Base-by-base conservation (phyloP, 2,329 filamentous ascomycete species). In the Xylariaceae sp. region DNA sequence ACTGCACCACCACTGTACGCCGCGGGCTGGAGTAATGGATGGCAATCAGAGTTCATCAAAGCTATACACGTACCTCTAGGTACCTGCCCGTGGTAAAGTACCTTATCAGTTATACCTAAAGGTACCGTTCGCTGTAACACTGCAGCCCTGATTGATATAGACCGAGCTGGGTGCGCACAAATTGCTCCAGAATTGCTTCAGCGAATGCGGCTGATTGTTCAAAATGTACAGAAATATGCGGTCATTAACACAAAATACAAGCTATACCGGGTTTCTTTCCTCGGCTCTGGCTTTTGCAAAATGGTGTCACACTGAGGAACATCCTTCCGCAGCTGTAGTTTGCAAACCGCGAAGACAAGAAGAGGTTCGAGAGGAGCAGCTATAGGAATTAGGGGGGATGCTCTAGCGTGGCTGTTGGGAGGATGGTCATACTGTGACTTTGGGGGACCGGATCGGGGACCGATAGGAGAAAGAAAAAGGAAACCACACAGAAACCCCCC, bases 401-500 rank as follows among this genome's bases (percentile, higher is more conserved):
- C n/a, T n/a, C n/a, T n/a, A n/a, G n/a, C n/a, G n/a, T n/a, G n/a
- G n/a, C n/a, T n/a, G n/a, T n/a, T n/a, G n/a, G n/a, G n/a, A n/a
- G n/a, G n/a, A n/a, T n/a, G 33, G 33, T 36, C 33, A n/a, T 39
- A 9, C 37, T 33, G 29, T 28, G 29, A 28, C 29, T 31, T 19
- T n/a, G 40, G 36, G 12, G 17, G 12, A 28, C 26, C 16, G 40
- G 46, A n/a, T 26, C 40, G 43, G 44, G 16, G 47, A 43, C 41
- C 33, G 47, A 46, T 29, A 41, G 37, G 37, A 23, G 37, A 23
- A 40, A 14, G 34, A n/a, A 55, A 39, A 36, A 29, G 2, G 17
- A 46, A 41, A 28, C n/a, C 17, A 54, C 12, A 36, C n/a, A 21
- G n/a, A 29, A n/a, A 36, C 5, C 48, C 47, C 52, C 48, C 52